Conservation (phyloP, 2,329 filamentous ascomycete genomes). For the Elsinoe batatas region DNA sequence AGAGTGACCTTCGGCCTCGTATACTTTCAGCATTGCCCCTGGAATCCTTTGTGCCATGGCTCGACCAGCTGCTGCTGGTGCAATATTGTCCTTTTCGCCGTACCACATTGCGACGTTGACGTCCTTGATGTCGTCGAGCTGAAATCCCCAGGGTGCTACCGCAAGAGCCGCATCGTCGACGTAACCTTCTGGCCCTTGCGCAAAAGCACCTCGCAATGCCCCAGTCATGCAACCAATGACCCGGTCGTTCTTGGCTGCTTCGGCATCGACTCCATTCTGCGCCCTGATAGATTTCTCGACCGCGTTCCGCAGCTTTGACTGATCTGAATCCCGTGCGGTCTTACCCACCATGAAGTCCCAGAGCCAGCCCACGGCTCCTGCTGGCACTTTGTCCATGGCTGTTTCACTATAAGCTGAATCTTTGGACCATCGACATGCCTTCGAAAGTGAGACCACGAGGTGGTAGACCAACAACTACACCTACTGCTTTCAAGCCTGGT, state of each 20-base stretch:
- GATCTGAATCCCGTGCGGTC: not conserved
- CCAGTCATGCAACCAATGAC: not conserved
- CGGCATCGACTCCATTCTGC: too few relatives aligned
- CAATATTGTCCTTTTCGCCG: not conserved
- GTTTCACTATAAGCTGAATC: not conserved
- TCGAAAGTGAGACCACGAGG: not conserved
- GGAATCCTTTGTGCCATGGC: not conserved
- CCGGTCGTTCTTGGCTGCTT: too few relatives aligned
- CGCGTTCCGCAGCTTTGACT: not conserved
- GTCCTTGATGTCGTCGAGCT: conserved; percentile 76
- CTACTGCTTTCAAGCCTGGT: not conserved
- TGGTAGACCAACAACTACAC: not conserved
- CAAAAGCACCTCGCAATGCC: not conserved
- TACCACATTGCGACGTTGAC: conserved; percentile 78
- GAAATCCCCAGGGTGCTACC: not conserved
- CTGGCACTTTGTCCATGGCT: not conserved
- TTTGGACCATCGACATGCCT: not conserved
- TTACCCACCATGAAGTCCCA: not conserved
- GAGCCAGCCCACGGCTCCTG: not conserved
- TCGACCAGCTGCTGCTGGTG: not conserved
- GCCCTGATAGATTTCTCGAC: not conserved
- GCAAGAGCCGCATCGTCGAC: not conserved
- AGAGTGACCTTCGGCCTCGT: not conserved
- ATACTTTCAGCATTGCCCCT: not conserved
- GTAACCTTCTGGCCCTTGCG: not conserved